A percentile compares a stretch with the other conserved stretches of the same genome.
Evolutionary conservation across 176 grass and related monocot genomes (phyloP).

Genomic region (Echinochloa phyllopogon): DNA sequence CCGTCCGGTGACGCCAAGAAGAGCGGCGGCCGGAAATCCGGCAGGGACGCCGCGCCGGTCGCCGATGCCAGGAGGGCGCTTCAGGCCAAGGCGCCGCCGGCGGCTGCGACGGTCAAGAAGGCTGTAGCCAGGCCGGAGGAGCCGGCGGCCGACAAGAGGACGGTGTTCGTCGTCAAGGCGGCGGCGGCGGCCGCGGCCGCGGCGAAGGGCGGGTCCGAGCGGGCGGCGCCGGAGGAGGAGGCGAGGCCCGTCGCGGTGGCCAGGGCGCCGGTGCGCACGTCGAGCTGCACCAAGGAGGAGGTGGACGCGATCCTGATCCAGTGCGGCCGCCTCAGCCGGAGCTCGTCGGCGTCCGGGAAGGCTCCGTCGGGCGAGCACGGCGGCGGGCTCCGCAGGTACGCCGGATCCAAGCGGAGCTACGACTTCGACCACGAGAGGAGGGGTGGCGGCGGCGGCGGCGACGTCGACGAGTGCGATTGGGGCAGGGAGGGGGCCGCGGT

Average conservation of each 20-base stretch:
- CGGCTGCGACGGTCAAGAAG: constrained; percentile 19
- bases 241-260: constrained; percentile 35
- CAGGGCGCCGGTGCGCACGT: constrained; percentile 58
- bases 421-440: constrained; percentile 83
- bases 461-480: constrained; percentile 51
- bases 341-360: constrained; percentile 81
- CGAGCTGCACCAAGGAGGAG: constrained; percentile 92
- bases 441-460: constrained; percentile 44
- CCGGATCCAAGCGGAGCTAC: constrained; percentile 88
- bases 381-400: constrained; percentile 53
- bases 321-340: constrained; percentile 93
- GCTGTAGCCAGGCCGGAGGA: constrained; percentile 44
- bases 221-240: constrained; percentile 32
- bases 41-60: background rate
- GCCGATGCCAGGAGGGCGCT: constrained; percentile 27
- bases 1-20: constrained; percentile 11
- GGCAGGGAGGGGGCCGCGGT: constrained; percentile 44
- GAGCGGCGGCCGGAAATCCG: background rate
- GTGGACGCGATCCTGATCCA: constrained; percentile 92
- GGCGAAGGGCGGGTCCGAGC: background rate
- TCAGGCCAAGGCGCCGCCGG: constrained; percentile 6
- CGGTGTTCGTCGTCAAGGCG: constrained; percentile 73
- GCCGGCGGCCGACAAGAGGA: constrained; percentile 60
- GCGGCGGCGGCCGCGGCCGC: constrained; percentile 34
- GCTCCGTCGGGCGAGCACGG: constrained; percentile 44